Percentiles rank a stretch among this genome's conserved stretches.
Evolutionary conservation across 2,329 filamentous ascomycete genomes (phyloP).

Genomic region (Eutypella sp.): DNA sequence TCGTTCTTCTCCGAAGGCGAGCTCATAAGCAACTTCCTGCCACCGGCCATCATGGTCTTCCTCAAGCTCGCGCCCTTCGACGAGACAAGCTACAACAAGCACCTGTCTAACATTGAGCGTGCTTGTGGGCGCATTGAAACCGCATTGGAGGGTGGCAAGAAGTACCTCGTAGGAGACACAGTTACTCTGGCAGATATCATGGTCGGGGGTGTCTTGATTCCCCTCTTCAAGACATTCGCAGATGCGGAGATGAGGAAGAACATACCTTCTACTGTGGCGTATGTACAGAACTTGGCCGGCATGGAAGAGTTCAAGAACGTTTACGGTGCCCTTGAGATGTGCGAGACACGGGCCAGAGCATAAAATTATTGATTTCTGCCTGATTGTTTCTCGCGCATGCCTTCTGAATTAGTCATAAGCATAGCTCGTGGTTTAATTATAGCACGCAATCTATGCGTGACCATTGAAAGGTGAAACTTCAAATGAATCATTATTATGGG

Average conservation of each 20-base stretch:
- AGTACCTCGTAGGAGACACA: conserved; percentile 33
- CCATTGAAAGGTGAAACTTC: too few relatives aligned
- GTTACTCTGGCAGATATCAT: conserved; percentile 34
- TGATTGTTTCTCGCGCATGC: too few relatives aligned
- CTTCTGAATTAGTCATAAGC: too few relatives aligned
- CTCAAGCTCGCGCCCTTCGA: conserved; percentile 24
- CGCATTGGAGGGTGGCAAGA: conserved; percentile 27
- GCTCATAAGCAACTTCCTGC: conserved; percentile 18
- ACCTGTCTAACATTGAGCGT: conserved; percentile 18
- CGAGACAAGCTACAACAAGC: conserved; percentile 17
- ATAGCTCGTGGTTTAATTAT: too few relatives aligned
- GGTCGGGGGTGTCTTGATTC: conserved; percentile 24
- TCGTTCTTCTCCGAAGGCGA: conserved; percentile 36
- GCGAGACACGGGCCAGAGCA: conserved; percentile 21
- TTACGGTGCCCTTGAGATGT: conserved; percentile 27
- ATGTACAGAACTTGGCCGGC: conserved; percentile 25
- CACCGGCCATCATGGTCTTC: conserved; percentile 21
- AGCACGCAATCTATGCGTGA: too few relatives aligned
- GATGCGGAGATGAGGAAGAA: conserved; percentile 31
- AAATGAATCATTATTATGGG: too few relatives aligned
- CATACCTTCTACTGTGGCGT: conserved; percentile 27
- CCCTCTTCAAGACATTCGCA: conserved; percentile 21
- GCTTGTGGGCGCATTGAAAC: conserved; percentile 26
- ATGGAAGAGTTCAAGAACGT: conserved; percentile 28
- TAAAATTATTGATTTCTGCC: too few relatives aligned